Percentiles rank a stretch among this genome's conserved stretches.
phyloP scores from a whole-genome alignment of 176 grass and related monocot species.

The Zoysia pacifica region DNA sequence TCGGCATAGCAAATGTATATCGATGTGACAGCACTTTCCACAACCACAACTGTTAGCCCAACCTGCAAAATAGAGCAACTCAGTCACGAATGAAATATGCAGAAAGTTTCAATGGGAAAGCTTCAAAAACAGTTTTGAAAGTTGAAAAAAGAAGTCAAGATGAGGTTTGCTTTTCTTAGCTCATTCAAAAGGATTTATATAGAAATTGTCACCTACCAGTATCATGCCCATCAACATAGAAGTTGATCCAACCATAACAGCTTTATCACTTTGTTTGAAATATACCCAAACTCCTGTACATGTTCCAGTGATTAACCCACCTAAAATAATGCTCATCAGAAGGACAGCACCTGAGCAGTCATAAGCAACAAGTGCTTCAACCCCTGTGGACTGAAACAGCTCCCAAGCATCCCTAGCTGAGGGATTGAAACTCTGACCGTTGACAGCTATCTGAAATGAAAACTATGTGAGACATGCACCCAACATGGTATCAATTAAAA shows the following conservation, averaged over 20 bases:
- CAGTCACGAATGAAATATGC: background rate
- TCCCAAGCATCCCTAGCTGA: constrained; percentile 98
- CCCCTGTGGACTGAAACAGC: constrained; percentile 90
- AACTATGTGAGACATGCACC: constrained; percentile 24
- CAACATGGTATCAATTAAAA: constrained; percentile 12
- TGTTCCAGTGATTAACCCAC: constrained; percentile 90
- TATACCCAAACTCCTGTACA: constrained; percentile 88
- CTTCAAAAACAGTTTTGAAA: constrained; percentile 3
- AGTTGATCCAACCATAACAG: constrained; percentile 88
- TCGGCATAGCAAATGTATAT: constrained; percentile 96
- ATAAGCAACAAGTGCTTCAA: constrained; percentile 93
- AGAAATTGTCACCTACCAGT: constrained; percentile 61
- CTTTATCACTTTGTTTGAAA: constrained; percentile 82
- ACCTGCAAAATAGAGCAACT: constrained; percentile 56
- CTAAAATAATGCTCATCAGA: constrained; percentile 89
- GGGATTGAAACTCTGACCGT: constrained; percentile 85
- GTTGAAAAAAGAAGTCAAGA: background rate
- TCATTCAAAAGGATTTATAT: background rate
- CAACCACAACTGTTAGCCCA: constrained; percentile 82
- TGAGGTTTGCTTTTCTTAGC: background rate
- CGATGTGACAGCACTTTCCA: constrained; percentile 95
- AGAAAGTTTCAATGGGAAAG: background rate
- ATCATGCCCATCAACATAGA: constrained; percentile 96
- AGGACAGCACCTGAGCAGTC: constrained; percentile 97
- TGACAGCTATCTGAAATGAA: constrained; percentile 77